These are phyloP conservation scores for Candida koratica DNA, from an alignment of 805 yeast species.

Conservation along the genomic window DNA sequence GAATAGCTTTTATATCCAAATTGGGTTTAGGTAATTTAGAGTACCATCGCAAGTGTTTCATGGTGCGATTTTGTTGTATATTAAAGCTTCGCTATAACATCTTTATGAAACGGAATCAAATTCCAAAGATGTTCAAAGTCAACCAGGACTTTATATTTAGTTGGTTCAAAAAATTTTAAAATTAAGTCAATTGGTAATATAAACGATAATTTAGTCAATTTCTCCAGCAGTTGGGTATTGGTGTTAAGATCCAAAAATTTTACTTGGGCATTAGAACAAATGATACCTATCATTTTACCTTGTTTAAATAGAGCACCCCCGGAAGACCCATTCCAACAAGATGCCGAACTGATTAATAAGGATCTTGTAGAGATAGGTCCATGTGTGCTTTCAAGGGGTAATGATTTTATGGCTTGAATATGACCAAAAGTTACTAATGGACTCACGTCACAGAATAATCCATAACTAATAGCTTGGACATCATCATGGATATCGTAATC, in stretches of 20 bases:
- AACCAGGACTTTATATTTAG: neutral
- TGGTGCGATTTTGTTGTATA: neutral
- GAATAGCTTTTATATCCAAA: conserved; percentile 22
- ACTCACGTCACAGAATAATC: conserved; percentile 29
- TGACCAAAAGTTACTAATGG: conserved; percentile 36
- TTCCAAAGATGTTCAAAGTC: conserved; percentile 13
- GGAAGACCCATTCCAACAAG: conserved; percentile 51
- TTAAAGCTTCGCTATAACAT: conserved; percentile 5
- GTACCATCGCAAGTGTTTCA: conserved; percentile 11
- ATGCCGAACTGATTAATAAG: conserved; percentile 35
- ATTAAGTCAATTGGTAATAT: conserved; percentile 33
- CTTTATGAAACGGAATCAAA: conserved; percentile 11
- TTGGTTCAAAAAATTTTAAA: conserved; percentile 18
- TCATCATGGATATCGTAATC: conserved; percentile 17
- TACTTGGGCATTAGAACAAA: conserved; percentile 44
- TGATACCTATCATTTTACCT: conserved; percentile 35
- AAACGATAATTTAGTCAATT: conserved; percentile 28
- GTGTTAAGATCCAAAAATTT: conserved; percentile 17
- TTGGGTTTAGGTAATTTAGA: conserved; percentile 19
- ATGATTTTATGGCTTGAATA: conserved; percentile 17
- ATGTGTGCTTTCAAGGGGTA: conserved; percentile 4
- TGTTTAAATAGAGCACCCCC: conserved; percentile 42
- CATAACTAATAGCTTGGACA: conserved; percentile 37
- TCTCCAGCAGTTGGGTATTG: conserved; percentile 22
- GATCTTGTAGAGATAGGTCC: neutral